phyloP scores from a whole-genome alignment of 2,329 filamentous ascomycete species.

The Emergomyces orientalis region DNA sequence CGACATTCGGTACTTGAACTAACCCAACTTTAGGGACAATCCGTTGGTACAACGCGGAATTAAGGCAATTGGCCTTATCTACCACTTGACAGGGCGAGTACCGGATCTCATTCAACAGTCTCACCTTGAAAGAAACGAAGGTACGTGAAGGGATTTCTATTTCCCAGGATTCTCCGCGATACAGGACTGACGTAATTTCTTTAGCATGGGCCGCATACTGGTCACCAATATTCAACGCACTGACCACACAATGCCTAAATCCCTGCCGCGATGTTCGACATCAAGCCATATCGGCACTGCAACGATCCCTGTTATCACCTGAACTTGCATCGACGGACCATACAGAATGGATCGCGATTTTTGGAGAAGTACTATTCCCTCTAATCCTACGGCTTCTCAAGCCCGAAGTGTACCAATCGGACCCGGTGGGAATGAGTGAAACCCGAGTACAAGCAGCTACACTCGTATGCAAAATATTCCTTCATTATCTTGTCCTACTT shows the following conservation, averaged over 20 bases:
- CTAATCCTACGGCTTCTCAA: conserved; percentile 79
- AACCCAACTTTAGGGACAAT: conserved; percentile 47
- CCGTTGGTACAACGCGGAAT: conserved; percentile 67
- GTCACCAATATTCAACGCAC: conserved; percentile 83
- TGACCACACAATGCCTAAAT: conserved; percentile 87
- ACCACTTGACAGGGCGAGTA: conserved; percentile 70
- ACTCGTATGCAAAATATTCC: conserved; percentile 85
- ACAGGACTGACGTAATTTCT: conserved; percentile 17
- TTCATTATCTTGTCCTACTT: conserved; percentile 81
- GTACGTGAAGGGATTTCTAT: conserved; percentile 36
- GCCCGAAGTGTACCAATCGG: conserved; percentile 86
- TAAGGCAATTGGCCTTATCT: conserved; percentile 72
- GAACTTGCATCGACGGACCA: conserved; percentile 76
- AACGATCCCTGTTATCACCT: conserved; percentile 74
- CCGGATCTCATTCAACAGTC: conserved; percentile 85
- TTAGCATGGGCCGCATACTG: conserved; percentile 94
- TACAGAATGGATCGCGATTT: conserved; percentile 90
- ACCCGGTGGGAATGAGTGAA: conserved; percentile 88
- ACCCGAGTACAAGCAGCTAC: conserved; percentile 87
- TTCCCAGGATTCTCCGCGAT: neutral
- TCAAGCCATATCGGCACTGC: conserved; percentile 74
- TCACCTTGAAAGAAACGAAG: conserved; percentile 77
- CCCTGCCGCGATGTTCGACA: conserved; percentile 88
- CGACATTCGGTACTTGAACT: conserved; percentile 13
- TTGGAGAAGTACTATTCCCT: conserved; percentile 86